A percentile compares a stretch with the other conserved stretches of the same genome.
Evolutionary conservation across 2,329 filamentous ascomycete species (phyloP).

Genomic region (Leptographium radiaticola): DNA sequence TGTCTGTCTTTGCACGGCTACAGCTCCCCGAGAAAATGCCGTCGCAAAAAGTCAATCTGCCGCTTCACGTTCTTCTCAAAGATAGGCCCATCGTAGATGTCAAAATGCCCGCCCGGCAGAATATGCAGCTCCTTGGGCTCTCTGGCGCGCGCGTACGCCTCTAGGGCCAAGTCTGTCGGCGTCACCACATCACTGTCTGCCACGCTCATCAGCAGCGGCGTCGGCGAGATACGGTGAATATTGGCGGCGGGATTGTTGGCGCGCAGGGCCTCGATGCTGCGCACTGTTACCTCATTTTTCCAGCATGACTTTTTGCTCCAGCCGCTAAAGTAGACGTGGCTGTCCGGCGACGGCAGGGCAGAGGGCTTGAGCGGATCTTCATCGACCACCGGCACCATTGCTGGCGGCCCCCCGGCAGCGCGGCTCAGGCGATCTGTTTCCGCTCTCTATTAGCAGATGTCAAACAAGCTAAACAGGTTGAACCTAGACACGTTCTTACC

Average conservation of each 20-base stretch:
- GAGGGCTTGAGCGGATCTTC: not conserved
- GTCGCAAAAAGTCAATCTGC: slow-evolving; percentile 3
- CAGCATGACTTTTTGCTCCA: slow-evolving; percentile 21
- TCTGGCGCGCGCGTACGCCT: slow-evolving; percentile 20
- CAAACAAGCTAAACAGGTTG: not conserved
- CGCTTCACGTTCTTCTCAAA: not conserved
- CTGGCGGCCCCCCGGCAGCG: not conserved
- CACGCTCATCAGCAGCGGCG: slow-evolving; percentile 20
- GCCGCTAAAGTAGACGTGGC: not conserved
- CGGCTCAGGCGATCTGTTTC: not conserved
- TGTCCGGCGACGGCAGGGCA: not conserved
- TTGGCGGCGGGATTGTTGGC: slow-evolving; percentile 16
- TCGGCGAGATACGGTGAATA: slow-evolving; percentile 24
- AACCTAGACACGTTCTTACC: not conserved
- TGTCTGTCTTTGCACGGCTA: slow-evolving; percentile 21
- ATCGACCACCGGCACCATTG: not conserved
- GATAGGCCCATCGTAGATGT: slow-evolving; percentile 15
- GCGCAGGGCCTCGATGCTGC: slow-evolving; percentile 15
- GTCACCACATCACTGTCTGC: slow-evolving; percentile 15
- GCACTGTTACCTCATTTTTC: slow-evolving; percentile 15
- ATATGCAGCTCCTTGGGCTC: slow-evolving; percentile 26
- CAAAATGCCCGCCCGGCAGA: slow-evolving; percentile 26
- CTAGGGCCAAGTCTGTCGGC: slow-evolving; percentile 20
- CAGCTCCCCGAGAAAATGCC: not conserved
- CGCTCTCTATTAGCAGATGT: not conserved